phyloP scores from a whole-genome alignment of 768 basidiomycete species.

The Xanthoconium purpureum region DNA sequence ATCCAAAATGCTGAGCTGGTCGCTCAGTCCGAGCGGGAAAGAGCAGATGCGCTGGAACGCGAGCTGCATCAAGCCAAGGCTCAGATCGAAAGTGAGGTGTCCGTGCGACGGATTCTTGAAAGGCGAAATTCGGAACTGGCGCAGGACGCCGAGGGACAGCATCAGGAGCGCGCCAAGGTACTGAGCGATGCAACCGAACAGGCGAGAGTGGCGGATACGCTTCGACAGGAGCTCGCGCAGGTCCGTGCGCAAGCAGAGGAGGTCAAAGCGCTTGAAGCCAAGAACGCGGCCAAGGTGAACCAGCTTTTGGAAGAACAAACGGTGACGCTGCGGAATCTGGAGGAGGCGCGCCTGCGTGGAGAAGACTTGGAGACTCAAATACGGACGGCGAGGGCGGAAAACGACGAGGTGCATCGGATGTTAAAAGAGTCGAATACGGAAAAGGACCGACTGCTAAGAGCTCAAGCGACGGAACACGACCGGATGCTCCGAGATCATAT shows the following conservation, averaged over 20 bases:
- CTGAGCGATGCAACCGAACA: conserved; percentile 70
- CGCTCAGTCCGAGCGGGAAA: conserved; percentile 45
- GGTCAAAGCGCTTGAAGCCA: conserved; percentile 61
- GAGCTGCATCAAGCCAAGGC: conserved; percentile 61
- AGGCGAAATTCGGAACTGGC: conserved; percentile 58
- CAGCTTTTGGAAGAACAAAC: conserved; percentile 74
- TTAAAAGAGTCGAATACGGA: conserved; percentile 68
- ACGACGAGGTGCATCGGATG: conserved; percentile 60
- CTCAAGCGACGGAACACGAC: conserved; percentile 69
- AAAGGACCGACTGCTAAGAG: conserved; percentile 72
- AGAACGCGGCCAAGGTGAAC: conserved; percentile 61
- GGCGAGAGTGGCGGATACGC: conserved; percentile 51
- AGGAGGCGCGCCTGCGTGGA: conserved; percentile 70
- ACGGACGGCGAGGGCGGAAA: conserved; percentile 64
- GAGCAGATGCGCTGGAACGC: conserved; percentile 56
- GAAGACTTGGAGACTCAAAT: conserved; percentile 78
- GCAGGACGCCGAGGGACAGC: conserved; percentile 53
- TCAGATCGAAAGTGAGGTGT: conserved; percentile 61
- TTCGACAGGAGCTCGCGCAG: conserved; percentile 62
- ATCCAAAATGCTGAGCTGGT: conserved; percentile 40
- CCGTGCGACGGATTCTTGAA: conserved; percentile 61
- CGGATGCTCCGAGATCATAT: conserved; percentile 78
- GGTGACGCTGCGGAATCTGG: conserved; percentile 63
- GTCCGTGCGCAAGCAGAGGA: conserved; percentile 63
- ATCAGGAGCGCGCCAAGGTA: conserved; percentile 51